Evolutionary conservation across 2,329 filamentous ascomycete genomes (phyloP).

Genomic region (Trichoderma sp.): DNA sequence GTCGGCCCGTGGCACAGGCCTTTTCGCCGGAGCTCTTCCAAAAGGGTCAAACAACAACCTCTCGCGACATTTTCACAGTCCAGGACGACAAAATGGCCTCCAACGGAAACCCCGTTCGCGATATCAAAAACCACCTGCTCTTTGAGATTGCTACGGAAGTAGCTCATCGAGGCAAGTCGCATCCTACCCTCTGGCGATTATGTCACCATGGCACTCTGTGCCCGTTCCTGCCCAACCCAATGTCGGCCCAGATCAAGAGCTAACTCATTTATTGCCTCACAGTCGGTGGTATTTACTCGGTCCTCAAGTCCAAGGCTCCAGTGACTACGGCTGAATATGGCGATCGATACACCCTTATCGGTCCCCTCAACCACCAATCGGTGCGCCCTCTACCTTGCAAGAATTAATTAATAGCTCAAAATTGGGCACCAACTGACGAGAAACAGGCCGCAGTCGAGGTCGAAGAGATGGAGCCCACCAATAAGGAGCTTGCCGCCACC

Average conservation of each 20-base stretch:
- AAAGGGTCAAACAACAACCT: background rate
- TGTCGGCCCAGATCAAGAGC: background rate
- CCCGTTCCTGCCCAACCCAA: constrained; percentile 10
- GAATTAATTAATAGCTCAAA: constrained; percentile 19
- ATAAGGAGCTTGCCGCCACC: constrained; percentile 73
- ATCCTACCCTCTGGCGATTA: background rate
- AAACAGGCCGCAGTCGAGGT: constrained; percentile 91
- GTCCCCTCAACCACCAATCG: constrained; percentile 86
- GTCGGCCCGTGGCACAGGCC: constrained; percentile 3
- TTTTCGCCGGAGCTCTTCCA: background rate
- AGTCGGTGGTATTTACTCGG: constrained; percentile 99
- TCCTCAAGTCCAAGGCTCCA: constrained; percentile 97
- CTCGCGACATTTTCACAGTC: constrained; percentile 9
- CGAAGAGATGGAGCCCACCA: constrained; percentile 82
- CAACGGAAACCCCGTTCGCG: constrained; percentile 52
- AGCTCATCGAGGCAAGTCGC: constrained; percentile 77
- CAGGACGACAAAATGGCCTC: constrained; percentile 42
- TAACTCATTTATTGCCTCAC: constrained; percentile 1
- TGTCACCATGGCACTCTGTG: background rate
- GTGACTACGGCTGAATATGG: constrained; percentile 99
- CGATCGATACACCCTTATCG: constrained; percentile 91
- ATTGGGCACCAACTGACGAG: constrained; percentile 13
- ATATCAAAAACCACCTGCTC: constrained; percentile 92
- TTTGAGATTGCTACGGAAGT: constrained; percentile 98
- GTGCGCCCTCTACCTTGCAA: constrained; percentile 47